phyloP scores from a whole-genome alignment of 1,284 basidiomycete genomes.

The Inonotus obliquus region DNA sequence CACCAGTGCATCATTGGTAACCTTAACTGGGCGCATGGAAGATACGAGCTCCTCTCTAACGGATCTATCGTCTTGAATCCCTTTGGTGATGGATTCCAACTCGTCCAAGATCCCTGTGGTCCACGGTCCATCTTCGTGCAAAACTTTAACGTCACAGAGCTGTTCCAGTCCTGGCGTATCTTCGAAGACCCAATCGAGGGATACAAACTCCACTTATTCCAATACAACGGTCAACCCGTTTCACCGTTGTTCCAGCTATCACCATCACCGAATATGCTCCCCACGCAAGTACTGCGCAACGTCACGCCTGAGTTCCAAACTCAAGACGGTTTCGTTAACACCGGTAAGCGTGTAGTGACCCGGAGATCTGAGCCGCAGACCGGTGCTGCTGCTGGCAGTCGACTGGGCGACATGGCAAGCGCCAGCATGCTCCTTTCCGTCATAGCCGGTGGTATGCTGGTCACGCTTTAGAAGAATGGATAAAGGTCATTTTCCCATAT shows the following conservation, averaged over 20 bases:
- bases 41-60: constrained; percentile 60
- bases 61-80: constrained; percentile 73
- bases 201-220: constrained; percentile 60
- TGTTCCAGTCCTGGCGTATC: constrained; percentile 54
- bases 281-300: constrained; percentile 49
- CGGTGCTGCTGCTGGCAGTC: neutral
- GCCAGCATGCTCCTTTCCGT: constrained; percentile 1
- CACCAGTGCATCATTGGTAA: constrained; percentile 82
- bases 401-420: neutral
- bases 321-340: constrained; percentile 14
- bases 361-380: neutral
- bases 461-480: constrained; percentile 4
- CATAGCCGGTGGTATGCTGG: constrained; percentile 1
- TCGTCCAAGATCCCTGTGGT: constrained; percentile 87
- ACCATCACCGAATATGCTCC: constrained; percentile 61
- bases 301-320: constrained; percentile 24
- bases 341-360: constrained; percentile 3
- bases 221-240: constrained; percentile 58
- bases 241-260: constrained; percentile 58
- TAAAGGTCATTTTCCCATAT: neutral
- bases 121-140: constrained; percentile 83
- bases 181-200: constrained; percentile 50
- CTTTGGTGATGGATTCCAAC: constrained; percentile 82
- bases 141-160: constrained; percentile 68
- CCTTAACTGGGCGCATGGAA: constrained; percentile 85